phyloP scores from a whole-genome alignment of 768 basidiomycete species.

The Boletus patriciae region DNA sequence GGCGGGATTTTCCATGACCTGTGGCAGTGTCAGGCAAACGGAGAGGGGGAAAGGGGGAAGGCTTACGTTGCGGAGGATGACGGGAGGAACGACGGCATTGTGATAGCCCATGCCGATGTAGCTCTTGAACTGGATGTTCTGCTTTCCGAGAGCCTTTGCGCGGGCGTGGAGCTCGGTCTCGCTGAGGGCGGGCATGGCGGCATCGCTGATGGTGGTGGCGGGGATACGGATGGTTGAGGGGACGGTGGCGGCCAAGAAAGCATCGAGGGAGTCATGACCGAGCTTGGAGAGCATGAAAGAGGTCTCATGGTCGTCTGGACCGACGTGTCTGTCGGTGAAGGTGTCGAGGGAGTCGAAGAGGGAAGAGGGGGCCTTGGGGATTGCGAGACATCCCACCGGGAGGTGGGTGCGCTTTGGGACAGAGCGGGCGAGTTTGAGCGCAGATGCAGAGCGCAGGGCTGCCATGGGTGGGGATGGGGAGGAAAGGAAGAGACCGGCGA shows the following conservation, averaged over 20 bases:
- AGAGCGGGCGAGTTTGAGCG: conserved; percentile 21
- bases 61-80: conserved; percentile 86
- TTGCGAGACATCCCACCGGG: conserved; percentile 50
- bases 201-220: conserved; percentile 56
- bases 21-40: conserved; percentile 3
- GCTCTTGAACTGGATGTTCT: conserved; percentile 83
- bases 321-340: conserved; percentile 89
- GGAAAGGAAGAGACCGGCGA: conserved; percentile 18
- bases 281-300: conserved; percentile 78
- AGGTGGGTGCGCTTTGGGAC: conserved; percentile 20
- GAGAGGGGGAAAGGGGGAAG: neutral
- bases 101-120: conserved; percentile 99
- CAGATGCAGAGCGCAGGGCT: conserved; percentile 28
- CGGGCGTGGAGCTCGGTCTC: conserved; percentile 80
- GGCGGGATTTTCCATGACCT: conserved; percentile 93
- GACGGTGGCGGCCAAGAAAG: conserved; percentile 80
- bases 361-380: conserved; percentile 56
- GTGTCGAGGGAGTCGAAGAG: conserved; percentile 87
- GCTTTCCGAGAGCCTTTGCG: conserved; percentile 71
- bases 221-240: conserved; percentile 79
- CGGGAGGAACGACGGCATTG: conserved; percentile 91
- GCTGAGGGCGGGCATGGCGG: conserved; percentile 71
- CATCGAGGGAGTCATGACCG: conserved; percentile 86
- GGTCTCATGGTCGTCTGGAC: conserved; percentile 82
- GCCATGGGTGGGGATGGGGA: conserved; percentile 29